phyloP scores from a whole-genome alignment of 257 asterid species.

The Jacaranda mimosifolia region DNA sequence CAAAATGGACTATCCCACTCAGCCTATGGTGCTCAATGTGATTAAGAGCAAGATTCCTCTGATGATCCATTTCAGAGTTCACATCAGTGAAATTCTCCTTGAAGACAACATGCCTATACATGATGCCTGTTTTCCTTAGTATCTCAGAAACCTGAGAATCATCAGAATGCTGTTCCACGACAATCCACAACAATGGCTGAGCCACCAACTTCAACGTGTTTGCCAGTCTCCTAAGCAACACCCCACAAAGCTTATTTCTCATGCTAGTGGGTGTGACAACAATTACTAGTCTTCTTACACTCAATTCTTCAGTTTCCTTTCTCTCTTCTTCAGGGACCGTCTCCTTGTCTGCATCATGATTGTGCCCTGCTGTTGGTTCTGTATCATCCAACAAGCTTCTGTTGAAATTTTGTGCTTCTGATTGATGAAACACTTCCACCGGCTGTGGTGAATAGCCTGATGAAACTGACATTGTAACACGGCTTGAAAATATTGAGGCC shows the following conservation, averaged over 20 bases:
- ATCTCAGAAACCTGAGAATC: conserved; percentile 68
- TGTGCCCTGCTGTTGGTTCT: conserved; percentile 32
- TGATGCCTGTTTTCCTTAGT: conserved; percentile 73
- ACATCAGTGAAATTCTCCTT: conserved; percentile 80
- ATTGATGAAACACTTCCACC: conserved; percentile 48
- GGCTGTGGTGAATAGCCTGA: conserved; percentile 58
- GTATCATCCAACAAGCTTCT: conserved; percentile 40
- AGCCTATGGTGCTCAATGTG: conserved; percentile 92
- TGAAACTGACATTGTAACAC: conserved; percentile 31
- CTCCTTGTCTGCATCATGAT: background rate
- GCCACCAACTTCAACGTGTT: conserved; percentile 78
- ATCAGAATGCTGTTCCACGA: conserved; percentile 72
- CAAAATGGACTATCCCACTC: conserved; percentile 91
- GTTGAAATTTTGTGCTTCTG: conserved; percentile 35
- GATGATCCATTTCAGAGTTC: conserved; percentile 76
- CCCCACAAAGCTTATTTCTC: conserved; percentile 49
- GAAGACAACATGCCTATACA: conserved; percentile 86
- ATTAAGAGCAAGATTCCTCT: conserved; percentile 80
- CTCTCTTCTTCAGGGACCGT: conserved; percentile 19
- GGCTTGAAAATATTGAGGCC: conserved; percentile 46
- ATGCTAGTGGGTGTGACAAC: conserved; percentile 76
- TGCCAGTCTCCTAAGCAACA: conserved; percentile 64
- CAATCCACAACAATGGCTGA: conserved; percentile 85
- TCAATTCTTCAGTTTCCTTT: conserved; percentile 31
- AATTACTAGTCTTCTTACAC: conserved; percentile 60